phyloP scores from a whole-genome alignment of 1,284 basidiomycete species.

The Farysia itapuensis region DNA sequence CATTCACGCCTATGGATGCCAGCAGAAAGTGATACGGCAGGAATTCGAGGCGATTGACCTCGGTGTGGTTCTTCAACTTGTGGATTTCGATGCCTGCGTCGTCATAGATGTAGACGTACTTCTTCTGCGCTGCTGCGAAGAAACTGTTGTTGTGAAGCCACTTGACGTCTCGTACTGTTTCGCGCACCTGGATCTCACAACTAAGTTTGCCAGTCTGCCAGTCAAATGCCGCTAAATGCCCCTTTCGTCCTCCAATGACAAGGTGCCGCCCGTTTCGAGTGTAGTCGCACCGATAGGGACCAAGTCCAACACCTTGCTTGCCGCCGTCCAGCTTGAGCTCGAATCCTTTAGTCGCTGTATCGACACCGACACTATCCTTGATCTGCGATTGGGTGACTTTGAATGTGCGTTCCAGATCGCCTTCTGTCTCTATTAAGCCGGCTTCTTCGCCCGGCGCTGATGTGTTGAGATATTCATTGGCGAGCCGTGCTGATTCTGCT shows the following conservation, averaged over 20 bases:
- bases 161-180: conserved; percentile 87
- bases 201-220: conserved; percentile 86
- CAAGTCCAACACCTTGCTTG: conserved; percentile 60
- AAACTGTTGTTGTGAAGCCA: conserved; percentile 91
- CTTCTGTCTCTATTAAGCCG: conserved; percentile 73
- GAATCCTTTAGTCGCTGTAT: conserved; percentile 73
- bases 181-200: conserved; percentile 83
- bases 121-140: conserved; percentile 93
- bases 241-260: conserved; percentile 66
- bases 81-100: conserved; percentile 87
- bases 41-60: conserved; percentile 87
- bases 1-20: conserved; percentile 78
- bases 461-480: conserved; percentile 54
- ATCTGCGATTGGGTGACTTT: conserved; percentile 81
- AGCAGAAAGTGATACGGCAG: conserved; percentile 95
- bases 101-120: conserved; percentile 96
- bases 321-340: conserved; percentile 79
- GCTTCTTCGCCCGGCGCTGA: conserved; percentile 62
- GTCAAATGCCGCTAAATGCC: conserved; percentile 93
- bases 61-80: conserved; percentile 72
- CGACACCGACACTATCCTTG: conserved; percentile 69
- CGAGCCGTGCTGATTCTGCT: conserved; percentile 46
- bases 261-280: conserved; percentile 83
- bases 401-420: conserved; percentile 85
- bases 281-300: conserved; percentile 79